Conservation (phyloP, 345 rosid species). For the Syzygium grande region DNA sequence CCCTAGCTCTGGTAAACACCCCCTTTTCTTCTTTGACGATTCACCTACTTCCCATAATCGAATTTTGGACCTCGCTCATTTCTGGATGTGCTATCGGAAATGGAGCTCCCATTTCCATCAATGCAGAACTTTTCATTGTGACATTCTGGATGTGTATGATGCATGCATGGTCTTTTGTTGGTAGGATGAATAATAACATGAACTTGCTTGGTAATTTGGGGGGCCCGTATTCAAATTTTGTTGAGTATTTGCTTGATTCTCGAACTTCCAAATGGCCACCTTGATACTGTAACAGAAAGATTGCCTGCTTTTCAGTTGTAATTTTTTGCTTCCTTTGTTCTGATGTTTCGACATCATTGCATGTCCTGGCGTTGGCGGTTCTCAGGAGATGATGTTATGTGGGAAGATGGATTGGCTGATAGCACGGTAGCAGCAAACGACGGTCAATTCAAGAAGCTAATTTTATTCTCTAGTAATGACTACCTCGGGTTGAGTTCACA, state of each 20-base stretch:
- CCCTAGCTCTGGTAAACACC: conserved; percentile 59
- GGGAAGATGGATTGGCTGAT: conserved; percentile 19
- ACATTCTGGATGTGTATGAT: background rate
- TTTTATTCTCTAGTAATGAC: conserved; percentile 93
- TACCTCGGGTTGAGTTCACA: conserved; percentile 91
- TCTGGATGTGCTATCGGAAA: background rate
- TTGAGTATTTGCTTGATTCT: background rate
- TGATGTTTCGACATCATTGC: background rate
- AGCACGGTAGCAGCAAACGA: background rate
- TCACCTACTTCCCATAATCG: background rate
- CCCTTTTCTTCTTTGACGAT: background rate
- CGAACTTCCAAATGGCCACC: background rate
- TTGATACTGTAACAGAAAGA: background rate
- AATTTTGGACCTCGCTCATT: background rate
- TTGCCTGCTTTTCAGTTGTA: background rate
- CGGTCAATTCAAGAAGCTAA: conserved; percentile 46
- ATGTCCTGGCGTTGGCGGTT: background rate
- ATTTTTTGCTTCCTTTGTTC: background rate
- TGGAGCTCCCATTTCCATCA: background rate
- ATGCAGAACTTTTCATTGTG: background rate
- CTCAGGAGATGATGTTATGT: conserved; percentile 52
- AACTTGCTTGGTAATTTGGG: background rate
- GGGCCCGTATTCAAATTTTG: background rate
- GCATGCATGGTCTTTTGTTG: background rate
- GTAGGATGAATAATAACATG: background rate